A percentile compares a stretch with the other conserved stretches of the same genome.
Evolutionary conservation across 2,329 filamentous ascomycete species (phyloP).

Genomic region (Arthrobotrys sphaeroides): DNA sequence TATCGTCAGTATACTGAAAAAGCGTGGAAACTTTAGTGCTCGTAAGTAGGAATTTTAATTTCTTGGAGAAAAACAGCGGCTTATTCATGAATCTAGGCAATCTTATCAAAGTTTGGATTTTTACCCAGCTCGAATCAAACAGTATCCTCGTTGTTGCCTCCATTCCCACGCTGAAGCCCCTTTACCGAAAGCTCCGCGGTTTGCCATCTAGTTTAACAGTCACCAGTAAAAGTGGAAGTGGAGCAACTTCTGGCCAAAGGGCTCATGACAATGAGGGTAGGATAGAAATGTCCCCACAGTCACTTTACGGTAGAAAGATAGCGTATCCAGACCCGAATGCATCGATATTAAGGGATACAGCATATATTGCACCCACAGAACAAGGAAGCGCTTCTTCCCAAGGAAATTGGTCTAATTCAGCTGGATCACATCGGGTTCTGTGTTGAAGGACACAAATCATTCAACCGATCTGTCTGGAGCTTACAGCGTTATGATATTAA

Average conservation of each 20-base stretch:
- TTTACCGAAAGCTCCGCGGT: constrained; percentile 20
- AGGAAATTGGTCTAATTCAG: constrained; percentile 1
- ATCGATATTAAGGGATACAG: constrained; percentile 29
- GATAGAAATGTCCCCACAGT: constrained; percentile 17
- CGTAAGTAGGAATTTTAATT: not conserved
- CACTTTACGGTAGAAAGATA: constrained; percentile 21
- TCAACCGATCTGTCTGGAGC: not conserved
- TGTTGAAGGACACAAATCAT: not conserved
- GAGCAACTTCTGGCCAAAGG: not conserved
- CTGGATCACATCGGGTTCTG: not conserved
- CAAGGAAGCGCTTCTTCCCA: not conserved
- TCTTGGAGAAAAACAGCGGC: not conserved
- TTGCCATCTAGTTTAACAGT: constrained; percentile 7
- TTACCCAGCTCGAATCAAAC: constrained; percentile 35
- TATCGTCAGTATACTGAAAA: constrained; percentile 19
- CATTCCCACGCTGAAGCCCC: constrained; percentile 24
- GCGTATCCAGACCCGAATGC: constrained; percentile 17
- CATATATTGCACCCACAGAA: constrained; percentile 1
- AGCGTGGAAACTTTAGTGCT: constrained; percentile 30
- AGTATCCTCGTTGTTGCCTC: constrained; percentile 30
- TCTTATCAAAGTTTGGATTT: constrained; percentile 35
- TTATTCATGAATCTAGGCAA: constrained; percentile 5
- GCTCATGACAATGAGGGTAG: constrained; percentile 6
- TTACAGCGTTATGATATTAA: not conserved
- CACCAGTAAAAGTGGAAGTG: constrained; percentile 3